These are phyloP conservation scores for Podospora pseudoanserina DNA, from an alignment of 495 filamentous ascomycete genomes.

Conservation along the genomic window DNA sequence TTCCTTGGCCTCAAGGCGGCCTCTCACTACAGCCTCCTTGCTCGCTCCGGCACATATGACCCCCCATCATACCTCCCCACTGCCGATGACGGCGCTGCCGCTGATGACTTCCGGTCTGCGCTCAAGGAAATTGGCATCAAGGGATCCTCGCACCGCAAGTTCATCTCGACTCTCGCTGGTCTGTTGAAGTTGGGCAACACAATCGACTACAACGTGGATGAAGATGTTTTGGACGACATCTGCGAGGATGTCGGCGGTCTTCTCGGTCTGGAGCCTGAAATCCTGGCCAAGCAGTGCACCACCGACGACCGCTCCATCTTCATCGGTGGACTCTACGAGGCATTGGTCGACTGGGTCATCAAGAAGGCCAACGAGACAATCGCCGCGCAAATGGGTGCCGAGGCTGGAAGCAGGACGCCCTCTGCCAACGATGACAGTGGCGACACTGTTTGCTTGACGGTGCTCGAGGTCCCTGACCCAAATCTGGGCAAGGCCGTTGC, in stretches of 20 bases:
- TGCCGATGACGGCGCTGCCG: constrained; percentile 87
- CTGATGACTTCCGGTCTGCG: constrained; percentile 82
- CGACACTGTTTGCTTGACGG: constrained; percentile 84
- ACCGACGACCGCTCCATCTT: constrained; percentile 79
- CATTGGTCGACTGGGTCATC: constrained; percentile 92
- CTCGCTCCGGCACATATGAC: constrained; percentile 78
- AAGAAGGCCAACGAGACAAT: constrained; percentile 87
- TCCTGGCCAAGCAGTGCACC: constrained; percentile 71
- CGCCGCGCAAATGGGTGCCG: constrained; percentile 60
- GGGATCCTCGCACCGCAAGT: constrained; percentile 69
- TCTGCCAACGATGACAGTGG: constrained; percentile 61
- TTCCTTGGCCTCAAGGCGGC: constrained; percentile 82
- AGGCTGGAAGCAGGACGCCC: constrained; percentile 54
- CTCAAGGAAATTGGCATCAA: constrained; percentile 91
- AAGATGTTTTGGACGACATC: constrained; percentile 77
- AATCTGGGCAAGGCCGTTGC: constrained; percentile 79
- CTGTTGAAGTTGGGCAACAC: constrained; percentile 90
- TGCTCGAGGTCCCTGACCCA: constrained; percentile 80
- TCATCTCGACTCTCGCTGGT: constrained; percentile 80
- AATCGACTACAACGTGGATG: constrained; percentile 77
- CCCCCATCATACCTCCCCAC: constrained; percentile 88
- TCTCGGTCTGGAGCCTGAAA: constrained; percentile 80
- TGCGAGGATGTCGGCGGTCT: constrained; percentile 89
- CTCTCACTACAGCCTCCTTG: constrained; percentile 71
- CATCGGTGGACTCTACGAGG: constrained; percentile 86